A percentile compares a stretch with the other conserved stretches of the same genome.
These are phyloP conservation scores for Nyctanthes arbortristis DNA, from an alignment of 257 asterid genomes.

Conservation along the genomic window DNA sequence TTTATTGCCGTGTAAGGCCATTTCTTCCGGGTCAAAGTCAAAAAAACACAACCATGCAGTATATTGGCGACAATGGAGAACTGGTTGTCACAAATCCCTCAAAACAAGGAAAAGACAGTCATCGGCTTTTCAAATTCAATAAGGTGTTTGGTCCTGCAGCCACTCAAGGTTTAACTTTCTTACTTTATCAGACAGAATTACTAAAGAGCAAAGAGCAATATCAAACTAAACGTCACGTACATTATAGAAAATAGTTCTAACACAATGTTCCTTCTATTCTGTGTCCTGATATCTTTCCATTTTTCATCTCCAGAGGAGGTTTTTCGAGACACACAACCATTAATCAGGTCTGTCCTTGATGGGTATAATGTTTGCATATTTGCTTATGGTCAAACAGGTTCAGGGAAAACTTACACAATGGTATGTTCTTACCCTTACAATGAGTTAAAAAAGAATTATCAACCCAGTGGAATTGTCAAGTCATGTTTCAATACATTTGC, in stretches of 20 bases:
- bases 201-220: conserved; percentile 9
- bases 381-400: conserved; percentile 98
- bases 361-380: conserved; percentile 95
- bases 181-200: not conserved
- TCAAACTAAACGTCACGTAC: conserved; percentile 2
- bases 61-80: conserved; percentile 92
- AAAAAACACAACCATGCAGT: conserved; percentile 74
- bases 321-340: conserved; percentile 80
- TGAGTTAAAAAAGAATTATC: conserved; percentile 5
- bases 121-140: conserved; percentile 88
- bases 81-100: conserved; percentile 76
- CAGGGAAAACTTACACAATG: conserved; percentile 97
- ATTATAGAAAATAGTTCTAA: not conserved
- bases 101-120: conserved; percentile 84
- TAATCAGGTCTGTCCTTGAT: conserved; percentile 92
- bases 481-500: conserved; percentile 28
- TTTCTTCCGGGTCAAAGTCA: conserved; percentile 72
- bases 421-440: conserved; percentile 36
- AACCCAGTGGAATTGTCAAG: conserved; percentile 16
- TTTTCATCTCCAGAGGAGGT: conserved; percentile 68
- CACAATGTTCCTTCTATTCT: conserved; percentile 13
- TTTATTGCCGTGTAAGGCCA: conserved; percentile 91
- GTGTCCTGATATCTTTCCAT: conserved; percentile 8
- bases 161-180: conserved; percentile 70
- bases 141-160: conserved; percentile 77